phyloP scores from a whole-genome alignment of 2,329 filamentous ascomycete species.

The Pyrenophora tritici-repentis region DNA sequence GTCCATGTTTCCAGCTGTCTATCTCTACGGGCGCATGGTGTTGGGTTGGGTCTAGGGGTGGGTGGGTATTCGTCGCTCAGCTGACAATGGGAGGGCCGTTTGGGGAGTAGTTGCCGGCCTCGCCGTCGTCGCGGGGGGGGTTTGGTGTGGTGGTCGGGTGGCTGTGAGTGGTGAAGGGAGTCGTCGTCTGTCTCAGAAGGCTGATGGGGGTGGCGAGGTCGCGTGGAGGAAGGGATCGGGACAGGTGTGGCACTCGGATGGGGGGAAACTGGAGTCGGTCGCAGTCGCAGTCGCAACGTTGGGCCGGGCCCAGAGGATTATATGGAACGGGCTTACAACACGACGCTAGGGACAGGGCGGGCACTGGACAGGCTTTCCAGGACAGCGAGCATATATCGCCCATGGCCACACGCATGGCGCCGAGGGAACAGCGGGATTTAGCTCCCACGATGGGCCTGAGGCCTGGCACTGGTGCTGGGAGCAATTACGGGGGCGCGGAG shows the following conservation, averaged over 20 bases:
- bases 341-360: conserved; percentile 17
- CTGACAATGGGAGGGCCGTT: conserved; percentile 32
- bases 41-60: conserved; percentile 26
- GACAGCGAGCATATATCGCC: conserved; percentile 5
- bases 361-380: conserved; percentile 6
- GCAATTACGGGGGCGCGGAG: conserved; percentile 29
- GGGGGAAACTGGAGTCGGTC: conserved; percentile 14
- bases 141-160: conserved; percentile 21
- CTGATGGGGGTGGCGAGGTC: conserved; percentile 24
- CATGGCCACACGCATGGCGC: conserved; percentile 14
- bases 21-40: conserved; percentile 41
- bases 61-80: conserved; percentile 39
- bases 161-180: conserved; percentile 35
- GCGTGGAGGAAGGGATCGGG: conserved; percentile 23
- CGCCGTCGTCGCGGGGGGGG: conserved; percentile 19
- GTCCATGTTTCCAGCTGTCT: conserved; percentile 44
- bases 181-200: conserved; percentile 25
- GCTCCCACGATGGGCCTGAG: conserved; percentile 19
- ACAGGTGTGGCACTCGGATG: conserved; percentile 14
- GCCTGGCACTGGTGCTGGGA: conserved; percentile 7
- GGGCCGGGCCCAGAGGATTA: conserved; percentile 25
- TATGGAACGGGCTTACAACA: conserved; percentile 16
- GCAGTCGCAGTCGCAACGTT: too few relatives aligned
- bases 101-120: conserved; percentile 28
- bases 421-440: conserved; percentile 31